Conservation (phyloP, 106 monocot genomes). For the Dendrobium catenatum region DNA sequence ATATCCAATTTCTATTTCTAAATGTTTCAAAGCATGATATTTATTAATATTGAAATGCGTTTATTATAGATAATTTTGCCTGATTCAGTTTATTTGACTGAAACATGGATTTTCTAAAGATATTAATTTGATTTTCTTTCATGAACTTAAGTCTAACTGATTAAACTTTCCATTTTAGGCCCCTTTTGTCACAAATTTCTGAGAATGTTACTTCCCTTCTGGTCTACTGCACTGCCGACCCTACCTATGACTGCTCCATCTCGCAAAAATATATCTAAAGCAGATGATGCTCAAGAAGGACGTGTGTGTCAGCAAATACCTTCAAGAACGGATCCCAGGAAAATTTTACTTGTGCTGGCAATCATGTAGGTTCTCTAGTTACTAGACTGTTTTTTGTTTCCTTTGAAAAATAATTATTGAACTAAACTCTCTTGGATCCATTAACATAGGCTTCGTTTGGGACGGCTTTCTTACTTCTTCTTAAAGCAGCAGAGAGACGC, state of each 20-base stretch:
- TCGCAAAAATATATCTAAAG: conserved; percentile 42
- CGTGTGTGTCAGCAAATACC: conserved; percentile 60
- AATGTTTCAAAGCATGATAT: not conserved
- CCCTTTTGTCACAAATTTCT: conserved; percentile 71
- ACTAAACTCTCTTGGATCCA: no score
- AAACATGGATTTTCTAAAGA: not conserved
- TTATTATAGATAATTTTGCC: not conserved
- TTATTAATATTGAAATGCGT: not conserved
- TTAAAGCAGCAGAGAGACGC: no score
- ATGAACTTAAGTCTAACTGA: not conserved
- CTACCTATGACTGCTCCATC: conserved; percentile 88
- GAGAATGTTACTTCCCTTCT: conserved; percentile 88
- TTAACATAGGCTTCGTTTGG: no score
- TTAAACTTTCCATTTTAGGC: conserved; percentile 23
- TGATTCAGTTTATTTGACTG: not conserved
- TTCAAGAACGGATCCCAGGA: conserved; percentile 90
- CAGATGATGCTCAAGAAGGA: conserved; percentile 67
- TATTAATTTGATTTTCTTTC: not conserved
- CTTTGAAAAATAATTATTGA: not conserved
- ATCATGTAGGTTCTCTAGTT: conserved; percentile 32
- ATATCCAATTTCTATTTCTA: not conserved
- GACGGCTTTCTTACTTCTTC: no score
- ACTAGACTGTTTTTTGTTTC: not conserved
- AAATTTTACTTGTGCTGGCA: conserved; percentile 72
- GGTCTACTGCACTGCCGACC: conserved; percentile 88